Evolutionary conservation across 345 rosid genomes (phyloP), one percentile per base, ranked within the genome.

Genomic region (Combretum micranthum): DNA sequence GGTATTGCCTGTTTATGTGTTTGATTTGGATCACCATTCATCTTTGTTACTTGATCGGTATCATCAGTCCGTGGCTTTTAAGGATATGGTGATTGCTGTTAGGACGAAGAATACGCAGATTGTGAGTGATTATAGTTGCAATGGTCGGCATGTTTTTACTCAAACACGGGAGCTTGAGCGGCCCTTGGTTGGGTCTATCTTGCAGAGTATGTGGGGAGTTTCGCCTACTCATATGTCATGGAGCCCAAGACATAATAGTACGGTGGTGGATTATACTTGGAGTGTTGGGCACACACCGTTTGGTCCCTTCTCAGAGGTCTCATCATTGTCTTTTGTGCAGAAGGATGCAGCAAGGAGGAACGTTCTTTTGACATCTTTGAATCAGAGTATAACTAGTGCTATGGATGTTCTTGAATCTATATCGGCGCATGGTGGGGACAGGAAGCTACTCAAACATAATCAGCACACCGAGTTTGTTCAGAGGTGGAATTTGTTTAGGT

Each of bases 171-270:
- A 89, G 47, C 81, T 93, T 15, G 95, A 85, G 62, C 79, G 96
- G 59, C 85, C 99, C 0, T 67, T 93, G 20, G 92, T 89, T 11
- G 97, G 99, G 67, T 93, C 96, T 0, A 82, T 93, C 57, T 76
- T 93, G 12, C 99, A 93, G 75, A 93, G 99, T 32, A 89, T 93
- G 97, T 93, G 99, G 99, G 99, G 99, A 55, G 95, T 89, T 20
- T 83, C 99, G 1, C 88, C 99, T 0, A 93, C 97, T 21, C 99
- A 93, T 73, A 55, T 89, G 70, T 69, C 64, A 5, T 93, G 99
- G 99, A 93, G 97, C 57, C 75, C 96, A 3, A 74, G 77, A 25
- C 97, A 85, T 66, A 89, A 93, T 67, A 63, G 70, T 37, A 93
- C 96, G 37, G 54, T 85, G 64, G 88, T 93, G 47, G 99, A 93